Conservation (phyloP, 495 filamentous ascomycete species). For the Lasiosphaeria ovina region DNA sequence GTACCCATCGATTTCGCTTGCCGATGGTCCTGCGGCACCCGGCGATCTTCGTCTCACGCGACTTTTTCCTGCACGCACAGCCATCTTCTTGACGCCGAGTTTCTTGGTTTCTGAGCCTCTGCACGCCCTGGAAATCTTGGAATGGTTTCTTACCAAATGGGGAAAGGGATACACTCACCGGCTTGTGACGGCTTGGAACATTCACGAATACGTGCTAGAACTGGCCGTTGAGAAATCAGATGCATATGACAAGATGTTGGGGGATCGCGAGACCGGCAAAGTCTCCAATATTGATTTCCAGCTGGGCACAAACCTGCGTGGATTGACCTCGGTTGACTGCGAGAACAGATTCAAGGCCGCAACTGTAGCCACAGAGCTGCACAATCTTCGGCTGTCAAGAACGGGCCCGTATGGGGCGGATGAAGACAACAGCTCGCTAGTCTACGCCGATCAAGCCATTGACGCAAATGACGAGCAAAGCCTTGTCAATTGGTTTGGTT, state of each 20-base stretch:
- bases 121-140: slow-evolving; percentile 50
- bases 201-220: slow-evolving; percentile 42
- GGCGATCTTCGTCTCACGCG: slow-evolving; percentile 42
- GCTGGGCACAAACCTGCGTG: slow-evolving; percentile 21
- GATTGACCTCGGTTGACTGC: slow-evolving; percentile 27
- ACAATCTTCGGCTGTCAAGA: slow-evolving; percentile 10
- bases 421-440: slow-evolving; percentile 39
- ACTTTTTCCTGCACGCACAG: slow-evolving; percentile 57
- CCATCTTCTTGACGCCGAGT: slow-evolving; percentile 63
- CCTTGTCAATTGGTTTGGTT: slow-evolving; percentile 53
- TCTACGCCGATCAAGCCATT: slow-evolving; percentile 42
- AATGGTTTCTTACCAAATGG: slow-evolving; percentile 50
- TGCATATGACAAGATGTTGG: slow-evolving; percentile 28
- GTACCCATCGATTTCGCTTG: slow-evolving; percentile 22
- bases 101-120: slow-evolving; percentile 53
- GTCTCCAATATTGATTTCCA: slow-evolving; percentile 17
- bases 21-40: slow-evolving; percentile 3
- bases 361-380: slow-evolving; percentile 25
- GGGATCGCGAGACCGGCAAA: neutral
- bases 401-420: slow-evolving; percentile 16
- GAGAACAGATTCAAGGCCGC: slow-evolving; percentile 25
- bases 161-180: slow-evolving; percentile 24
- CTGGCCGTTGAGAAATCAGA: slow-evolving; percentile 39
- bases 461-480: slow-evolving; percentile 54
- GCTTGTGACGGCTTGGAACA: slow-evolving; percentile 38